These are phyloP conservation scores for Diaporthe ampelina DNA, from an alignment of 2,329 filamentous ascomycete genomes.

Conservation along the genomic window DNA sequence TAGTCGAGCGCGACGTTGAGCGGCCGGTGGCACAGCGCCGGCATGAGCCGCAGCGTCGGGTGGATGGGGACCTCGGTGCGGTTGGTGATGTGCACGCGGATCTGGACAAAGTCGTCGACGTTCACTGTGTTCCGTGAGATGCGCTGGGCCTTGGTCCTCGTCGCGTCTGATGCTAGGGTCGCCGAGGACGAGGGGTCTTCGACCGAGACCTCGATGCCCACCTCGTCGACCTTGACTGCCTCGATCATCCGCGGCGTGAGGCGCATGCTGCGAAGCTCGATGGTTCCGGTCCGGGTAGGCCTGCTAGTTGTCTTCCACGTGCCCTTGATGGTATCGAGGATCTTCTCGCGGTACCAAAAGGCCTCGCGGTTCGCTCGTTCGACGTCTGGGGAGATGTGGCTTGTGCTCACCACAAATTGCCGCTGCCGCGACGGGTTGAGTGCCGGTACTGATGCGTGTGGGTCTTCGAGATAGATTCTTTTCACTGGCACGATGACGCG, in stretches of 20 bases:
- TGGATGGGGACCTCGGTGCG: constrained; percentile 76
- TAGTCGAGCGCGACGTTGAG: constrained; percentile 83
- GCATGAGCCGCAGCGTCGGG: constrained; percentile 82
- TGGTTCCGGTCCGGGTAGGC: constrained; percentile 70
- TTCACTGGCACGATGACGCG: constrained; percentile 83
- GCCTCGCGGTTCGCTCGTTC: constrained; percentile 84
- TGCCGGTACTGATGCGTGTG: constrained; percentile 82
- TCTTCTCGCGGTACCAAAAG: constrained; percentile 91
- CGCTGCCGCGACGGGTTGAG: constrained; percentile 85
- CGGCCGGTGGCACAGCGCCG: constrained; percentile 80
- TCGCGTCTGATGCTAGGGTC: constrained; percentile 35
- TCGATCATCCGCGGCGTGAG: constrained; percentile 86
- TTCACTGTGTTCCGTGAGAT: constrained; percentile 48
- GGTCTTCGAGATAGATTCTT: constrained; percentile 81
- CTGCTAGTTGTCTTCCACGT: constrained; percentile 75
- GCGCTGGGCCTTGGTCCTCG: constrained; percentile 40
- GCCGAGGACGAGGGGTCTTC: constrained; percentile 48
- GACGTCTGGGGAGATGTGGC: constrained; percentile 82
- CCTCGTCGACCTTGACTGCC: constrained; percentile 83
- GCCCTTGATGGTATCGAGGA: constrained; percentile 79
- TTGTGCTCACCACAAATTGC: constrained; percentile 91
- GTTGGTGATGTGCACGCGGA: constrained; percentile 82
- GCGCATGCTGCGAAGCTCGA: constrained; percentile 83
- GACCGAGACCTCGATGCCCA: constrained; percentile 76
- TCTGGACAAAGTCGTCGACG: constrained; percentile 76